Base-by-base conservation (phyloP, 2,329 filamentous ascomycete genomes). In the Ophiocordyceps camponoti-floridani region DNA sequence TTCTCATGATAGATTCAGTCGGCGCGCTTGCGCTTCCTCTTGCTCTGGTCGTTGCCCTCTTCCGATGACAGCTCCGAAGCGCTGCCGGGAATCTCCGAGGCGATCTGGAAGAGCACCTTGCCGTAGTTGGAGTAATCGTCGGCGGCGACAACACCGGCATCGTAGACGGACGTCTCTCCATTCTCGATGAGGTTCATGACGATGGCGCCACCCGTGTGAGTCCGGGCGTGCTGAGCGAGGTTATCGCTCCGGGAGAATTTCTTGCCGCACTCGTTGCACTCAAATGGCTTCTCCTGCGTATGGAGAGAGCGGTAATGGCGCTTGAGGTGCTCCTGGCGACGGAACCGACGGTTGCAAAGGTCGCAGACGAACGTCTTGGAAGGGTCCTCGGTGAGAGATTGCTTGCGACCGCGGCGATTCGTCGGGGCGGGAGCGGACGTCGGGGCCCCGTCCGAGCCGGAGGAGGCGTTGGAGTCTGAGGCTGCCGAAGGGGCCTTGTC, bases 241-340 rank as follows among this genome's bases (percentile, higher is more conserved):
- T 98, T 98, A 67, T 98, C 91, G 54, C 85, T 94, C 56, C 91
- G 82, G 18, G 89, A 96, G 69, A 96, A 98, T 72, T 94, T 95
- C 82, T 98, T 98, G 55, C 91, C 89, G 58, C 91, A 98, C 68
- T 98, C 89, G 52, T 79, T 77, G 72, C 91, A 98, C 68, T 94
- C 86, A 57, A 96, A 98, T 5, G 91, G 91, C 79, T 96, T 98
- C 62, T 96, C 91, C 59, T 94, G 82, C 1, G 91, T 98, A 72
- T 98, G 91, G 42, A 98, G 85, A 47, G 91, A 96, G 54, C 91
- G 82, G 72, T 94, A 94, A 71, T 98, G 91, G 50, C 91, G 84
- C 79, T 98, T 98, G 48, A 98, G 77, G 59, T 98, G 91, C 65
- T 98, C 91, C 66, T 98, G 91, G 50, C 91, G 85, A 50, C 91